Evolutionary conservation across 768 basidiomycete species (phyloP).

Genomic region (Pulveroboletus sp.): DNA sequence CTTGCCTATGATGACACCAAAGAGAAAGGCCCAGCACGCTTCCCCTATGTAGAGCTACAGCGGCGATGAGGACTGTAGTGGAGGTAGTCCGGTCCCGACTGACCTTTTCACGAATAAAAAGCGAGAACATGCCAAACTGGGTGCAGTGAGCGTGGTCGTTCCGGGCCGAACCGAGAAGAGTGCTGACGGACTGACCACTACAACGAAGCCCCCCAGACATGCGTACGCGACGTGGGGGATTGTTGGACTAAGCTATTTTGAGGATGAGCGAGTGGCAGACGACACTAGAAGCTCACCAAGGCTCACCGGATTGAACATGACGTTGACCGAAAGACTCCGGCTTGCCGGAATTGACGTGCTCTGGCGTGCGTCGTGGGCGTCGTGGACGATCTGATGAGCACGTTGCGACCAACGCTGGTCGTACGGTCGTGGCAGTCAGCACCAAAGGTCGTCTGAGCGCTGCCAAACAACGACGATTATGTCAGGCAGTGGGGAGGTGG

Average conservation of each 20-base stretch:
- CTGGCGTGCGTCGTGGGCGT: constrained; percentile 5
- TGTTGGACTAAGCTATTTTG: constrained; percentile 40
- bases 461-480: constrained; percentile 9
- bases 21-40: constrained; percentile 91
- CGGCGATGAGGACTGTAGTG: constrained; percentile 4
- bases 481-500: constrained; percentile 6
- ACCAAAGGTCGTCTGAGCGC: neutral
- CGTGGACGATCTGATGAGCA: neutral
- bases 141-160: neutral
- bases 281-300: neutral
- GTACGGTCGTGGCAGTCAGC: constrained; percentile 2
- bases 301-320: constrained; percentile 53
- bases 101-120: constrained; percentile 84
- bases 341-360: neutral
- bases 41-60: constrained; percentile 86
- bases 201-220: constrained; percentile 76
- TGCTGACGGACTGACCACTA: constrained; percentile 45
- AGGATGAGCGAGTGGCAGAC: constrained; percentile 2
- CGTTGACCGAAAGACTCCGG: constrained; percentile 13
- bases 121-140: constrained; percentile 93
- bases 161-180: neutral
- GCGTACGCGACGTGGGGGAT: constrained; percentile 75
- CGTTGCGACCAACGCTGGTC: neutral
- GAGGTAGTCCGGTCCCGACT: constrained; percentile 8
- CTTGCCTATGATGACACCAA: constrained; percentile 85